phyloP scores from a whole-genome alignment of 2,329 filamentous ascomycete species.

The Trichophyton schoenleinii region DNA sequence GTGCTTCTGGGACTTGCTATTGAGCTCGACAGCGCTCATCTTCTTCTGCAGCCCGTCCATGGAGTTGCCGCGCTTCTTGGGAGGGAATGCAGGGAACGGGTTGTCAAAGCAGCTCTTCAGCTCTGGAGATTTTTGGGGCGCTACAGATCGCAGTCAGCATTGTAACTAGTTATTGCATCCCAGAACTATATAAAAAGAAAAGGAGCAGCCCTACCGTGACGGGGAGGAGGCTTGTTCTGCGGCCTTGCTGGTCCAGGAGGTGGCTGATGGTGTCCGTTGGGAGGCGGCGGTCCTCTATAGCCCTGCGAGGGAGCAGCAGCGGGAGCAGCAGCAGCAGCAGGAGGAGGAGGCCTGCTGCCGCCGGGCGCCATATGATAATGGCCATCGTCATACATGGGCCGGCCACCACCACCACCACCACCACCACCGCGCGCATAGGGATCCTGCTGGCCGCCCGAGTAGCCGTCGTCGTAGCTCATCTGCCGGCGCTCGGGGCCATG shows the following conservation, averaged over 20 bases:
- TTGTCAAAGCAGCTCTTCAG: conserved; percentile 31
- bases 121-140: background rate
- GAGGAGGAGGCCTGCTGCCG: conserved; percentile 22
- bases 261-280: conserved; percentile 13
- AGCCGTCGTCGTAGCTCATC: background rate
- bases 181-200: too few species aligned
- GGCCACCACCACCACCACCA: background rate
- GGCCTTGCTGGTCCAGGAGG: conserved; percentile 15
- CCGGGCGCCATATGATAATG: conserved; percentile 16
- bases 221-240: too few species aligned
- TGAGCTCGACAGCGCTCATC: conserved; percentile 30
- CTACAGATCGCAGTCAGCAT: too few species aligned
- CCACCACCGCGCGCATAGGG: background rate
- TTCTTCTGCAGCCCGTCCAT: conserved; percentile 26
- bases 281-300: conserved; percentile 18
- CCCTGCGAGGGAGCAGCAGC: conserved; percentile 6
- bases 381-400: background rate
- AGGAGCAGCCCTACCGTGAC: too few species aligned
- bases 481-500: background rate
- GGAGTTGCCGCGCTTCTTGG: conserved; percentile 23
- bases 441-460: background rate
- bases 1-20: conserved; percentile 16
- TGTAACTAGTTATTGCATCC: too few species aligned
- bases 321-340: conserved; percentile 14
- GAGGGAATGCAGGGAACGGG: conserved; percentile 36